Percentiles rank a stretch among this genome's conserved stretches.
Conservation (phyloP, 2,329 filamentous ascomycete species). For the Xylariaceae sp. region DNA sequence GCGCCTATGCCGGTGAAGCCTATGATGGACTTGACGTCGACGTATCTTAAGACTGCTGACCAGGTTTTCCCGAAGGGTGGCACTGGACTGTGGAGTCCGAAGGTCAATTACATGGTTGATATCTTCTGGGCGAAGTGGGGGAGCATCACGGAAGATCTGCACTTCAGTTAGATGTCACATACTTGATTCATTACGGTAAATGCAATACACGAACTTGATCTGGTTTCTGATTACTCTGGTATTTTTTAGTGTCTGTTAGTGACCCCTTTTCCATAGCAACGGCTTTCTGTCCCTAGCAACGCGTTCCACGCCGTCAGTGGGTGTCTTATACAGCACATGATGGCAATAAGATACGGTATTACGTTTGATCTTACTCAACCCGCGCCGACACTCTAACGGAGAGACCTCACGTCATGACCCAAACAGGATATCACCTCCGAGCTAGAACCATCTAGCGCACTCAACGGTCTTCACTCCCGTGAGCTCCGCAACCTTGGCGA, state of each 20-base stretch:
- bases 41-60: conserved; percentile 37
- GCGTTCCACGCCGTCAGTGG: too few species aligned
- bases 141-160: conserved; percentile 19
- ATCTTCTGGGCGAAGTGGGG: conserved; percentile 23
- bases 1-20: conserved; percentile 13
- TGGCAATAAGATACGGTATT: too few species aligned
- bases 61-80: conserved; percentile 36
- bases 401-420: background rate
- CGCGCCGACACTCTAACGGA: background rate
- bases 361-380: background rate
- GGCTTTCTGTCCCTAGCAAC: too few species aligned
- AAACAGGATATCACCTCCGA: background rate
- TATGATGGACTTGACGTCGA: conserved; percentile 34
- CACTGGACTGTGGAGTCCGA: conserved; percentile 23
- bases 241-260: too few species aligned
- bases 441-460: background rate
- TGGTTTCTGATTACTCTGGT: too few species aligned
- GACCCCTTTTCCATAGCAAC: too few species aligned
- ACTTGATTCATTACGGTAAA: too few species aligned
- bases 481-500: background rate
- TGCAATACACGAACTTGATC: too few species aligned
- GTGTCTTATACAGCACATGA: too few species aligned
- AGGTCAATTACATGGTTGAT: conserved; percentile 24
- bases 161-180: conserved; percentile 8
- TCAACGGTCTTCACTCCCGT: background rate